Evolutionary conservation across 2,329 filamentous ascomycete genomes (phyloP), one percentile per base, ranked within the genome.

Genomic region (Mycosphaerella sp.): DNA sequence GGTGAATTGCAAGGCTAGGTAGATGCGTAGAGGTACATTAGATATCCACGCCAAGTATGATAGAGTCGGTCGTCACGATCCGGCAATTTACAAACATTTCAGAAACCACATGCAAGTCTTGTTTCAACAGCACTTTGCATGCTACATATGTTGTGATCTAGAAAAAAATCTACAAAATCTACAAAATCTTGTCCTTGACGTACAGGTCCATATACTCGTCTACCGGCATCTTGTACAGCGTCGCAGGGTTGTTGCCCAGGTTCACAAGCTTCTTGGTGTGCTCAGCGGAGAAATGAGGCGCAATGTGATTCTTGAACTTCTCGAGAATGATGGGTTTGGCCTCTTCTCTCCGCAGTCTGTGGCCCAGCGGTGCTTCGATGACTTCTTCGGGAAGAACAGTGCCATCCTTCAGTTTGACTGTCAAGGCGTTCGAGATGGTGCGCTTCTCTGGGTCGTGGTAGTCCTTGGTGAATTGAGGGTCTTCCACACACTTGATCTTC

Each of bases 341-440:
- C 81, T 62, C 93, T 66, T 96, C 91, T 66, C 92, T 84, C 62
- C 93, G 81, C 69, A 93, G 79, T 62, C 86, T 86, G 79, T 98
- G 93, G 66, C 93, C 93, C 40, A 98, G 83, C 54, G 93, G 93
- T 55, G 93, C 92, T 78, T 96, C 91, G 51, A 98, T 87, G 46
- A 87, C 86, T 56, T 95, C 84, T 77, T 98, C 93, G 21, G 92
- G 86, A 36, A 97, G 79, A 8, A 93, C 80, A 45, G 90, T 95
- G 66, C 93, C 93, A 70, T 97, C 92, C 72, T 95, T 93, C 64
- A 98, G 80, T 67, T 86, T 92, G 55, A 98, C 91, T 31, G 91
- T 96, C 62, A 98, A 80, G 7, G 91, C 93, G 77, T 98, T 98
- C 73, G 90, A 89, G 75, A 98, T 98, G 73, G 90, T 96, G 66